Evolutionary conservation across 23 red algal genomes (phyloP), one percentile per base, ranked within the genome.

Genomic region (Gracilariopsis chorda): DNA sequence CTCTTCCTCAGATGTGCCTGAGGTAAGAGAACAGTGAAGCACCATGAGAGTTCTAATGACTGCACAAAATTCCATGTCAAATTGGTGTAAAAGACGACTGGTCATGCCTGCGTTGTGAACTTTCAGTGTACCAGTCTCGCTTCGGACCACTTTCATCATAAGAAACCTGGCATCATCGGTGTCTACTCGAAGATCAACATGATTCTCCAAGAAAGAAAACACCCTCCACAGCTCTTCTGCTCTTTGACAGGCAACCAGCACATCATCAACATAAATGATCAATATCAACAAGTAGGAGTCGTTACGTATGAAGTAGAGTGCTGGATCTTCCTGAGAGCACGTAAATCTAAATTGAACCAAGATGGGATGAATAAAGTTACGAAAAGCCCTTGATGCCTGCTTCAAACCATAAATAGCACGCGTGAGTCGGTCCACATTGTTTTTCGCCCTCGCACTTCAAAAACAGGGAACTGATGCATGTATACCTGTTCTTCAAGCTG

Each of bases 341-440:
- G 3, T 87, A 16, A 45, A 69, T 17, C 60, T 34, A 10, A 45
- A 33, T 32, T 35, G 12, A 11, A 30, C 51, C 12, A 87, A 21
- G 45, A 36, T 33, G 6, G 4, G 17, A 4, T 69, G 13, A 40
- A 60, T 14, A 14, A 47, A 23, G 10, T 13, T 0, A 11, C 27
- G 61, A 14, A 25, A 87, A 10, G 21, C 41, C 11, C 65, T 58
- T n/a, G 3, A 45, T 10, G 82, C 82, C 32, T 87, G 16, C 1
- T 87, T 87, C 3, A 73, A 53, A 11, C 82, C 82, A 23, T 73
- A 75, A 25, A 87, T 32, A 8, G 82, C 82, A 17, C 51, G 19
- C 0, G 46, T 23, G 33, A 87, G 61, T 27, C 60, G 10, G 36
- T 43, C 34, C 19, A 24, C 53, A 24, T 46, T 14, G 12, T 57